A percentile compares a stretch with the other conserved stretches of the same genome.
Evolutionary conservation across 1,284 basidiomycete species (phyloP).

Genomic region (Trametes pubescens): DNA sequence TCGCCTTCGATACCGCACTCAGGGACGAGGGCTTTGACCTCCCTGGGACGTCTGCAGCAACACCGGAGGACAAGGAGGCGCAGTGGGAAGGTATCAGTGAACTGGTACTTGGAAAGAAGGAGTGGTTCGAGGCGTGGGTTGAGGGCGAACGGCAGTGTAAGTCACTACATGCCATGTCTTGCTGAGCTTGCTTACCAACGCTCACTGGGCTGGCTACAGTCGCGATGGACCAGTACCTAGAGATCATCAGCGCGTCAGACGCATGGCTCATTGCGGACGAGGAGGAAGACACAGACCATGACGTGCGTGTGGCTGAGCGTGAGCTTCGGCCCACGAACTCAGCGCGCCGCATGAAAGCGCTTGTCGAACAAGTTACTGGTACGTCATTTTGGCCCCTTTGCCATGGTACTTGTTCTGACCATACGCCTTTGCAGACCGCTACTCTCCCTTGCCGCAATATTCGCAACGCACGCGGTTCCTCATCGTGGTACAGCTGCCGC

Average conservation of each 20-base stretch:
- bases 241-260: slow-evolving; percentile 81
- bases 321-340: slow-evolving; percentile 78
- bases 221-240: slow-evolving; percentile 81
- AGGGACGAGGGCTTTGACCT: slow-evolving; percentile 80
- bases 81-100: slow-evolving; percentile 84
- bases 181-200: neutral
- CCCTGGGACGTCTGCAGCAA: slow-evolving; percentile 53
- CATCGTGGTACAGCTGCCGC: slow-evolving; percentile 83
- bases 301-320: slow-evolving; percentile 42
- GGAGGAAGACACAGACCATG: slow-evolving; percentile 57
- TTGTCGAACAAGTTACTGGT: slow-evolving; percentile 92
- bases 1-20: slow-evolving; percentile 87
- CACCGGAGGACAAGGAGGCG: slow-evolving; percentile 35
- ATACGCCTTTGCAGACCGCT: slow-evolving; percentile 69
- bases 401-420: neutral
- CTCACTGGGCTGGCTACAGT: slow-evolving; percentile 51
- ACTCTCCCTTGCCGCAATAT: slow-evolving; percentile 84
- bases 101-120: slow-evolving; percentile 81
- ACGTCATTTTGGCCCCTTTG: slow-evolving; percentile 28
- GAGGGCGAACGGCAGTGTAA: slow-evolving; percentile 86
- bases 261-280: slow-evolving; percentile 92
- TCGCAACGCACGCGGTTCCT: slow-evolving; percentile 86
- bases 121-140: slow-evolving; percentile 94
- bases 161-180: slow-evolving; percentile 40
- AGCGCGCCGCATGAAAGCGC: slow-evolving; percentile 80